Conservation (phyloP, 164 flowering plant species). For the Cinnamomum chago region DNA sequence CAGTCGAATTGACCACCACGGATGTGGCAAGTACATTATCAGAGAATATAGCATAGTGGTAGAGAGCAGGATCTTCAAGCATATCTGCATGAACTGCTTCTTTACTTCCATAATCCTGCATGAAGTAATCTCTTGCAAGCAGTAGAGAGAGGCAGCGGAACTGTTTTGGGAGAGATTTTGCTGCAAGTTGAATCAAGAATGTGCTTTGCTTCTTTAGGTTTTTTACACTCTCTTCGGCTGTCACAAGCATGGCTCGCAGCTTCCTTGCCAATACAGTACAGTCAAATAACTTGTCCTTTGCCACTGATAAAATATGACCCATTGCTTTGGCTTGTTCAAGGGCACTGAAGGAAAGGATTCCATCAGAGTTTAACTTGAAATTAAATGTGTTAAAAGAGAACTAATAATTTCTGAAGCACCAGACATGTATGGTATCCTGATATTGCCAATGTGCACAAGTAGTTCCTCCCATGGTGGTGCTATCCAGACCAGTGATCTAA, state of each 20-base stretch:
- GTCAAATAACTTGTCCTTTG: conserved; percentile 79
- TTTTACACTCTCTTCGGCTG: conserved; percentile 53
- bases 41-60: conserved; percentile 87
- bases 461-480: not conserved
- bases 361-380: too few species aligned
- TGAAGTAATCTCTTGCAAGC: conserved; percentile 66
- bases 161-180: conserved; percentile 83
- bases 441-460: not conserved
- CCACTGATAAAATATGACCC: conserved; percentile 74
- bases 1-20: conserved; percentile 90
- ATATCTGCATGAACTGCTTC: conserved; percentile 4
- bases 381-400: too few species aligned
- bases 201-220: conserved; percentile 65
- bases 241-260: conserved; percentile 87
- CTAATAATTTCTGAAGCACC: not conserved
- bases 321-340: conserved; percentile 83
- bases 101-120: conserved; percentile 25
- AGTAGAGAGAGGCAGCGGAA: conserved; percentile 79
- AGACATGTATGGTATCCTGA: not conserved
- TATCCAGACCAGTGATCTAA: not conserved
- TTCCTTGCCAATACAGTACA: conserved; percentile 62
- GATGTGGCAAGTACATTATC: conserved; percentile 84
- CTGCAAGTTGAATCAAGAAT: conserved; percentile 86
- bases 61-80: conserved; percentile 62
- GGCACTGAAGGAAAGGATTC: conserved; percentile 23